Evolutionary conservation across 2,329 filamentous ascomycete genomes (phyloP), one percentile per base, ranked within the genome.

Genomic region (Trichoderma guizhouense): DNA sequence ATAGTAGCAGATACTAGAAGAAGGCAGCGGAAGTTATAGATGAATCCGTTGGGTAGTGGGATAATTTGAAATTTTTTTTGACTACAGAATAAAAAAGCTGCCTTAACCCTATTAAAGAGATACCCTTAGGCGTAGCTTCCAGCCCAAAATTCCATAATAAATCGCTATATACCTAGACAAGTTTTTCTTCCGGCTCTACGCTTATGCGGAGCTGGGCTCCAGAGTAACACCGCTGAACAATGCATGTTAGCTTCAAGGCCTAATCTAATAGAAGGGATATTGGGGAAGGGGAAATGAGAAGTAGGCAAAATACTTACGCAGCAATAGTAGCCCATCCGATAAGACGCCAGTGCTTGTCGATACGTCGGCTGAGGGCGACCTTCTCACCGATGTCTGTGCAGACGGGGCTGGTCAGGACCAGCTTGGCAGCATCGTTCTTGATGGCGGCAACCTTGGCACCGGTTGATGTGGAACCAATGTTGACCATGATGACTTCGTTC

Each of bases 401-500:
- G 72, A 96, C 96, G 58, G 95, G 95, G 81, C 91, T 95, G 73
- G 95, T 98, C 77, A 99, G 87, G 73, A 93, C 92, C 76, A 99
- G 88, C 87, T 98, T 98, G 72, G 96, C 96, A 72, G 95, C 95
- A 88, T 99, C 96, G 79, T 95, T 95, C 89, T 96, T 98, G 81
- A 98, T 97, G 79, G 94, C 95, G 72, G 96, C 90, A 69, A 99
- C 94, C 90, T 98, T 99, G 76, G 96, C 96, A 83, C 96, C 96
- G 15, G 95, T 98, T 61, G 96, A 97, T 11, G 95, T 98, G 47
- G 94, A 97, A 74, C 96, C 96, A 81, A 99, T 99, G 87, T 99
- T 99, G 76, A 99, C 96, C 96, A 99, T 98, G 84, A 99, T 92
- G 79, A 98, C 94, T 84, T 99, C 96, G 85, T 97, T 98, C 91